Evolutionary conservation across 2,329 filamentous ascomycete genomes (phyloP), one percentile per base, ranked within the genome.

Genomic region (Aspergillus japonicus): DNA sequence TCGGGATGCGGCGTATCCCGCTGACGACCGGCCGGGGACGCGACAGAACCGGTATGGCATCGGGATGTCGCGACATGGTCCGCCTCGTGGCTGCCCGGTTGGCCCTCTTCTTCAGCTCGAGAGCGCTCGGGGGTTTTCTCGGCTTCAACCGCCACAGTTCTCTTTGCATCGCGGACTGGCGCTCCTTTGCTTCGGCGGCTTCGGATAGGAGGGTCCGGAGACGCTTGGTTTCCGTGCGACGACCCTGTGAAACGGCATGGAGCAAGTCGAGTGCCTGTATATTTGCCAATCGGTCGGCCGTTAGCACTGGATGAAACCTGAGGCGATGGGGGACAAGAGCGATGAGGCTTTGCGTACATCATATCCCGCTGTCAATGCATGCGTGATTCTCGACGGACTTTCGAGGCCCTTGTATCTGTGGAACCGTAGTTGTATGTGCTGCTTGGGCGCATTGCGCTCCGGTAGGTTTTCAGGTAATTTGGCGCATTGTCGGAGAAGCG

Each of bases 401-500:
- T 75, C 68, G 10, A 79, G 63, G 1, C 48, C 64, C 58, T 71
- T 75, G 63, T 77, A 78, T 64, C 66, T 73, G 33, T 68, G 71
- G 39, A 81, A 80, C 21, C 72, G 73, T 26, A 71, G 68, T 47
- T 68, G 71, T 48, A 80, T 65, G 12, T 77, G 62, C 2, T 56
- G 62, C 56, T 67, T 72, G 54, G 67, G 69, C 47, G 65, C 67
- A 51, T 48, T 54, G 23, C 66, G 67, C 62, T 66, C 69, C 19
- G 62, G 56, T 24, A 64, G 61, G 21, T 57, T 65, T 29, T 53
- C 54, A n/a, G 69, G 66, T 50, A 77, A 61, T 60, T 67, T 68
- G 42, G 66, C 62, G 64, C 75, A 78, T 73, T 77, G 76, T 64
- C 74, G 73, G 54, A 81, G 73, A 54, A 81, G 77, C 47, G 77